Percentiles rank a stretch among this genome's conserved stretches.
Evolutionary conservation across 306 rosid species (phyloP).

Genomic region (Alnus rubra): DNA sequence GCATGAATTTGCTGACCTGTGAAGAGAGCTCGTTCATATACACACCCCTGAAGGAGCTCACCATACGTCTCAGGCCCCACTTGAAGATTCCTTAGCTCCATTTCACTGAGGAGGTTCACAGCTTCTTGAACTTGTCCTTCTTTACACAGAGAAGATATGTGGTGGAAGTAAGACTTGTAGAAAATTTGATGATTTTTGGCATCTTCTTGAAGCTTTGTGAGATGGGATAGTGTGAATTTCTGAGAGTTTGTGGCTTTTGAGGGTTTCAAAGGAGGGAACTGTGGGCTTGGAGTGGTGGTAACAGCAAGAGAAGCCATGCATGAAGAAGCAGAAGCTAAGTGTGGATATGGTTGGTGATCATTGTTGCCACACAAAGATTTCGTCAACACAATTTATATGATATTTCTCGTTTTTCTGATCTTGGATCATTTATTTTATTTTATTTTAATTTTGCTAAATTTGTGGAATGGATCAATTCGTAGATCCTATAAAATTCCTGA

Average conservation of each 20-base stretch:
- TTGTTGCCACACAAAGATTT: slow-evolving; percentile 13
- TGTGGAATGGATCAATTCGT: too few species aligned
- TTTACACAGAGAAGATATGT: slow-evolving; percentile 58
- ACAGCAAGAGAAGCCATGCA: slow-evolving; percentile 60
- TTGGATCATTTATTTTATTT: too few species aligned
- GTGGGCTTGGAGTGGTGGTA: slow-evolving; percentile 26
- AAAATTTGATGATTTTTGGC: slow-evolving; percentile 19
- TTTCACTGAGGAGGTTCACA: slow-evolving; percentile 35
- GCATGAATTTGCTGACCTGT: slow-evolving; percentile 75
- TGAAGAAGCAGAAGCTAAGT: slow-evolving; percentile 21
- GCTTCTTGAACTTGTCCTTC: slow-evolving; percentile 52
- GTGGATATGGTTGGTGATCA: slow-evolving; percentile 7
- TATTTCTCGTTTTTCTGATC: too few species aligned
- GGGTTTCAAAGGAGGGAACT: slow-evolving; percentile 26
- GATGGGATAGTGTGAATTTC: slow-evolving; percentile 27
- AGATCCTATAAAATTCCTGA: too few species aligned
- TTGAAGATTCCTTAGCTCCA: slow-evolving; percentile 30
- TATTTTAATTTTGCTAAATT: too few species aligned
- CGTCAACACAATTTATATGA: slow-evolving; percentile 9
- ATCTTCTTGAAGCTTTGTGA: slow-evolving; percentile 28
- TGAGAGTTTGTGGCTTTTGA: slow-evolving; percentile 23
- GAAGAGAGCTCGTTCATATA: slow-evolving; percentile 59
- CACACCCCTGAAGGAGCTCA: slow-evolving; percentile 78
- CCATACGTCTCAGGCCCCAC: slow-evolving; percentile 59
- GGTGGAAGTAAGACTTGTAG: slow-evolving; percentile 38